Conservation (phyloP, 495 filamentous ascomycete genomes). For the Sordaria brevicollis region DNA sequence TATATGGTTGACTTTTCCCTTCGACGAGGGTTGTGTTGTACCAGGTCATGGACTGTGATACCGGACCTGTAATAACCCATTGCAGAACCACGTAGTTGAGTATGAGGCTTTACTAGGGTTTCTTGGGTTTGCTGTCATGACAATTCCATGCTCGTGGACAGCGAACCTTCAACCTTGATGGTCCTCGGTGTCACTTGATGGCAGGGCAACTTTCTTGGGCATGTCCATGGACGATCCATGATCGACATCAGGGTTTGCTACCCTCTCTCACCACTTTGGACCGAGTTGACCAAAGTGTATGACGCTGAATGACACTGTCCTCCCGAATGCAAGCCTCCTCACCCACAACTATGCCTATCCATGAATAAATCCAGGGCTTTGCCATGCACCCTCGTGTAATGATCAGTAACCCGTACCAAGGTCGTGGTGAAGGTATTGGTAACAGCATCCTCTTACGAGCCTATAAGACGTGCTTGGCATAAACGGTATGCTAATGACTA, state of each 20-base stretch:
- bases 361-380: neutral
- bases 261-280: neutral
- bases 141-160: no score
- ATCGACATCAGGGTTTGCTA: neutral
- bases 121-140: no score
- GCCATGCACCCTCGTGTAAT: neutral
- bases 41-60: no score
- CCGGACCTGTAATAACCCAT: no score
- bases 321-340: no score
- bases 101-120: no score
- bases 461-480: neutral
- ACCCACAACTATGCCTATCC: neutral
- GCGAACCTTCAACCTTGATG: no score
- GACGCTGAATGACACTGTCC: neutral
- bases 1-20: no score
- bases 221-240: neutral
- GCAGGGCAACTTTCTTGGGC: no score
- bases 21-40: no score
- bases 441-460: neutral
- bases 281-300: neutral
- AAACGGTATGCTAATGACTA: neutral
- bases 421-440: neutral
- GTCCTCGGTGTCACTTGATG: no score
- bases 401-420: neutral
- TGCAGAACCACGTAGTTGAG: no score